Base-by-base conservation (phyloP, 2,329 filamentous ascomycete genomes). In the Bipolaris gigantea region DNA sequence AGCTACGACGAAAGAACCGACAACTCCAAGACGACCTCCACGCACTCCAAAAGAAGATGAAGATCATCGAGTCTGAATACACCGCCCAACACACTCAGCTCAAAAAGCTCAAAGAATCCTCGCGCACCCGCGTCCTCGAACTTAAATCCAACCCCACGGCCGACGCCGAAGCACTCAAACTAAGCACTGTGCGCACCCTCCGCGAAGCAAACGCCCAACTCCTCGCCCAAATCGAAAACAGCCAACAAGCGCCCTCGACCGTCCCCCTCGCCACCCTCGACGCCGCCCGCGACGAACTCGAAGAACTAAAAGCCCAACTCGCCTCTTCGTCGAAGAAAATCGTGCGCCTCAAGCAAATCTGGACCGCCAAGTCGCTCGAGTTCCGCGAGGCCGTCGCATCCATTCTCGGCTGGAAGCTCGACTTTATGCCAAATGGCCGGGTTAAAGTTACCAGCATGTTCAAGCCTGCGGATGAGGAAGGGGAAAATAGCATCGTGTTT, bases 351-450 rank as follows among this genome's bases (percentile, higher is more conserved):
- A 96, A 95, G 65, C 89, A 97, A 69, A 94, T 97, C 53, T 99
- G 91, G 89, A 85, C 85, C 0, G 85, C 89, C 62, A 99, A 97
- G 74, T 92, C 89, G 1, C 86, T 89, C 65, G 94, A 99, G 76
- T 97, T 99, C 78, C 90, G 95, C 45, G 92, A 97, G 76, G 91
- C 92, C 30, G 92, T 99, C 54, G 92, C 92, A 59, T 91, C 87
- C 18, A 88, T 96, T 0, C 82, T 99, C 0, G 94, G 94, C 0
- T 99, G 92, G 89, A 93, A 93, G 48, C 85, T 97, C 11, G 92
- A 94, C 30, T 97, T 99, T 73, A 88, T 97, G 72, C 92, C 92
- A n/a, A 96, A 96, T 73, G 94, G 94, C 38, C 93, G 96, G 67
- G 95, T 97, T 76, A 88, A 91, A 30, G 90, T 97, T 19, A 95